Evolutionary conservation across 164 flowering plant genomes (phyloP), one percentile per base, ranked within the genome.

Genomic region (Taxillus chinensis): DNA sequence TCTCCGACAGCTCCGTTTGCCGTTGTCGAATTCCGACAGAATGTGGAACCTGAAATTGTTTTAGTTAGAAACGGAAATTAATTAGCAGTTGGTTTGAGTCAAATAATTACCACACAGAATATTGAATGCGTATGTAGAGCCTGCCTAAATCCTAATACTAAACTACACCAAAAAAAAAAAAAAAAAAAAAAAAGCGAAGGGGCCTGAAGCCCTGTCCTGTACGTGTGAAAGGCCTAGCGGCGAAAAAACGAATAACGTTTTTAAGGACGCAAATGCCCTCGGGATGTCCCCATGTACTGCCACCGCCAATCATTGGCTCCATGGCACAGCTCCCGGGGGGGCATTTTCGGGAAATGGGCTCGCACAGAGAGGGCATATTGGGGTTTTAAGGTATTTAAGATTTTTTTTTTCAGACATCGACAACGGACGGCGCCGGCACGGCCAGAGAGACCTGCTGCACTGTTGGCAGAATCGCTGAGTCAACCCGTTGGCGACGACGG

Each of bases 401-500:
- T 0, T 27, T 27, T 27, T 27, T 27, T 2, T 27, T 27, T 27
- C 27, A 27, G 27, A 27, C 27, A 27, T 27, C 27, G 27, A 27
- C 2, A 27, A 27, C 27, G 27, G 27, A 27, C 27, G 27, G 27
- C 27, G 27, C 27, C 27, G 27, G 27, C 27, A 27, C 27, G 27
- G 27, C 27, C 27, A 27, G 27, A 27, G 46, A 53, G 38, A 89
- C 99, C 99, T 86, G 96, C 99, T 90, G 63, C 99, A 93, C 64
- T 93, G 99, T 62, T 93, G 99, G 73, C 99, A 93, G 81, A 93
- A 93, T 13, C 99, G 86, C 83, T 89, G 97, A 57, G 92, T 85
- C 60, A 86, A 56, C 37, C 96, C 97, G 68, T 70, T 73, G 68
- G 84, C 83, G 64, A 88, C 63, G 62, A 90, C 99, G 42, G 86